These are phyloP conservation scores for Beta lomatogona DNA, from an alignment of 179 eudicot species.

Conservation along the genomic window DNA sequence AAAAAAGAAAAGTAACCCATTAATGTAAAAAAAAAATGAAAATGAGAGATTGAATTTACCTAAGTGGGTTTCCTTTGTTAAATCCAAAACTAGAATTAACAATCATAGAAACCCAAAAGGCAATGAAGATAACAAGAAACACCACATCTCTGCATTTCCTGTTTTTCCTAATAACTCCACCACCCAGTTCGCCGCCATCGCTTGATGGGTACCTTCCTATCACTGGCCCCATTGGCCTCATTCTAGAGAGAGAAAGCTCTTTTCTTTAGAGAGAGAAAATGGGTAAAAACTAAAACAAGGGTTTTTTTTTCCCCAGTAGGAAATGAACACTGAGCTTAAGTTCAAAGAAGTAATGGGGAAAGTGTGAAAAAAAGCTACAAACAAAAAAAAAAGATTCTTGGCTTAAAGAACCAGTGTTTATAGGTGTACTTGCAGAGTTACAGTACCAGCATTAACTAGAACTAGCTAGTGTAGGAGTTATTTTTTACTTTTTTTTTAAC, in stretches of 20 bases:
- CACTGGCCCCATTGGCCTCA: constrained; percentile 75
- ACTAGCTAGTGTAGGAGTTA: background rate
- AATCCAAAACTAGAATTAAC: constrained; percentile 97
- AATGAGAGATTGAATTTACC: constrained; percentile 41
- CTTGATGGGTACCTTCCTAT: constrained; percentile 81
- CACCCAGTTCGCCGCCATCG: constrained; percentile 58
- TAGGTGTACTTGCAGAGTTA: background rate
- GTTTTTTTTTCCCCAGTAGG: no score
- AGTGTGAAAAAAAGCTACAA: constrained; percentile 26
- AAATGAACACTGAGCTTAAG: no score
- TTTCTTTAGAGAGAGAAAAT: constrained; percentile 30
- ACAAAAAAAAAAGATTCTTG: constrained; percentile 29
- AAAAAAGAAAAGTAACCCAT: constrained; percentile 20
- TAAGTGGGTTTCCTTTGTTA: constrained; percentile 89
- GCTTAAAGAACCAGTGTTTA: constrained; percentile 25
- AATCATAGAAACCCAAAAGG: constrained; percentile 95
- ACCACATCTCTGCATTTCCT: constrained; percentile 91
- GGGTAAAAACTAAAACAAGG: background rate
- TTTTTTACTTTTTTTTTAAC: background rate
- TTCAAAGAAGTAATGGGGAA: constrained; percentile 24
- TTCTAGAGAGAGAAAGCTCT: constrained; percentile 41
- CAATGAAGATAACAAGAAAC: constrained; percentile 83
- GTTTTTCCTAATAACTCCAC: constrained; percentile 76
- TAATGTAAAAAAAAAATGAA: constrained; percentile 2
- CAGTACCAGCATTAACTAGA: background rate